Evolutionary conservation across 106 monocot genomes (phyloP).

Genomic region (Acanthochlamys bracteata): DNA sequence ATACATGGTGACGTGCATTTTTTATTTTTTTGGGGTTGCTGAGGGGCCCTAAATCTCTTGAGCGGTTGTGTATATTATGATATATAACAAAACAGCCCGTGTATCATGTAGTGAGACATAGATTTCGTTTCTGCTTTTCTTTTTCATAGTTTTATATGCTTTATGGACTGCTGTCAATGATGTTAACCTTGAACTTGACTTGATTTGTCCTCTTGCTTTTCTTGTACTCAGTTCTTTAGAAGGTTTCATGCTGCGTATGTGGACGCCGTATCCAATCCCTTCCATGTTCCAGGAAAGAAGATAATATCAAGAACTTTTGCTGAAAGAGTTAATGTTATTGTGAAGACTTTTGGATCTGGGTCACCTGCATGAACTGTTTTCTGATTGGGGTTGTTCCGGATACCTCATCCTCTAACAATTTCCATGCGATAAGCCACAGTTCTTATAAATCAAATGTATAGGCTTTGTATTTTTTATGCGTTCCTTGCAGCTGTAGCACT

Average conservation of each 20-base stretch:
- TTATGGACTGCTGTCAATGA: background rate
- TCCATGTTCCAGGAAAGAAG: constrained; percentile 96
- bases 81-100: no score
- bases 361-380: constrained; percentile 9
- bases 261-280: constrained; percentile 96
- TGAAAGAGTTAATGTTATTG: constrained; percentile 53
- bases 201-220: background rate
- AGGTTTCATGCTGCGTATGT: constrained; percentile 89
- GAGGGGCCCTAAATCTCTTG: no score
- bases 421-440: background rate
- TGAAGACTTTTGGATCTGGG: constrained; percentile 54
- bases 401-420: background rate
- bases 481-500: no score
- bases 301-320: constrained; percentile 71
- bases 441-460: no score
- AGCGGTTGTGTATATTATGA: no score
- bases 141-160: no score
- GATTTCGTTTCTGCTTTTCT: no score
- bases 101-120: no score
- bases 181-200: background rate
- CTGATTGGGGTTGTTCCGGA: background rate
- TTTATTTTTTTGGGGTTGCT: no score
- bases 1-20: no score
- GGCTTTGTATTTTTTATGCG: no score
- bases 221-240: constrained; percentile 72